Base-by-base conservation (phyloP, 2,329 filamentous ascomycete genomes). In the Parastagonospora avenae region DNA sequence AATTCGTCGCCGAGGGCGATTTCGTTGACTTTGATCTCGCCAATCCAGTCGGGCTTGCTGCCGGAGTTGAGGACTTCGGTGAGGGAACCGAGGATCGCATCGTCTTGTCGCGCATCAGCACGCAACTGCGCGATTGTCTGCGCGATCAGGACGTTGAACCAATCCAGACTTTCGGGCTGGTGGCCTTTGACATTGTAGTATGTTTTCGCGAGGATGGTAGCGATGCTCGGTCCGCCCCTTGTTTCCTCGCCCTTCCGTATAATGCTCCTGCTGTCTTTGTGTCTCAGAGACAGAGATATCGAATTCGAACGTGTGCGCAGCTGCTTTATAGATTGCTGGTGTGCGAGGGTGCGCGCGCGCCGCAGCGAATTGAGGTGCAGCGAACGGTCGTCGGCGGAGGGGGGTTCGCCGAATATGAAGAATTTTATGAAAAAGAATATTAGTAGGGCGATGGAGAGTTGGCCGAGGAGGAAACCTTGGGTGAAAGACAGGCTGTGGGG, bases 341-440 rank as follows among this genome's bases (percentile, higher is more conserved):
- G 91, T 19, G 88, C 86, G 48, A 92, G 80, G 1, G 89, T 90
- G 57, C 88, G 82, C 45, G 88, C 85, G 51, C 87, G 85, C 24
- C 90, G 85, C 61, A 91, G 87, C 9, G 88, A 87, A 50, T 89
- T 90, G 60, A 89, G 85, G 37, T 89, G 79, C 7, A 90, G 82
- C 10, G 91, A 90, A 15, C 89, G 90, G 47, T 88, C 86, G 57
- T 96, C 92, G 54, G 91, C 82, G 1, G 90, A 91, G 1, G 92
- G 91, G 4, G 91, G 86, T 70, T 97, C 94, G 64, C 94, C 94
- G 71, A 99, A 97, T 70, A 99, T 97, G 83, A 99, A 99, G 84
- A 97, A 99, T 73, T 96, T 96, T 76, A 99, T 97, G 77, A 99
- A 97, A 62, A 89, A 91, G 59, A 92, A 92, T 55, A 99, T 85